These are phyloP conservation scores for Kodamaea fukazawae DNA, from an alignment of 805 yeast species.

Conservation along the genomic window DNA sequence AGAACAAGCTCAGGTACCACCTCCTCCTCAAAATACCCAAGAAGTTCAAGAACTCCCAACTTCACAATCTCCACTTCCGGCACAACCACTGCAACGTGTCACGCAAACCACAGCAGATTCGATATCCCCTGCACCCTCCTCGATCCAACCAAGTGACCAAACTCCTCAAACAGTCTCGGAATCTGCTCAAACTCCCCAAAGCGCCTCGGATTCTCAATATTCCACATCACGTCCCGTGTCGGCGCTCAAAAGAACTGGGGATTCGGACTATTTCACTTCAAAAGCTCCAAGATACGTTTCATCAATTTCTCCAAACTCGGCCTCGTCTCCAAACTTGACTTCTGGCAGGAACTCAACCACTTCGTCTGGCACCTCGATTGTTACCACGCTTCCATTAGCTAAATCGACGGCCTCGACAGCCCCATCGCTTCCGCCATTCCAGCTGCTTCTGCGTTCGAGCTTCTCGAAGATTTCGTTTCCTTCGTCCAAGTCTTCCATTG, in stretches of 20 bases:
- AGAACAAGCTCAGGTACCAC: neutral
- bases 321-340: neutral
- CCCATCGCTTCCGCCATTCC: constrained; percentile 5
- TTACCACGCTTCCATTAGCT: neutral
- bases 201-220: too few species aligned
- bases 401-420: neutral
- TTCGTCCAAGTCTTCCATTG: neutral
- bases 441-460: constrained; percentile 3
- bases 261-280: too few species aligned
- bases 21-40: neutral
- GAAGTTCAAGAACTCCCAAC: neutral
- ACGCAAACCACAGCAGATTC: neutral
- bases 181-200: too few species aligned
- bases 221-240: too few species aligned
- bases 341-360: too few species aligned
- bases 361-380: too few species aligned
- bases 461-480: neutral
- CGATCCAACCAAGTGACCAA: neutral
- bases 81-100: neutral
- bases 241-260: too few species aligned
- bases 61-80: neutral
- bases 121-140: neutral
- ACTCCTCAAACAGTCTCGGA: too few species aligned
- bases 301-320: neutral
- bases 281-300: too few species aligned